A percentile compares a stretch with the other conserved stretches of the same genome.
phyloP scores from a whole-genome alignment of 2,329 filamentous ascomycete genomes.

The Cercospora zeina region DNA sequence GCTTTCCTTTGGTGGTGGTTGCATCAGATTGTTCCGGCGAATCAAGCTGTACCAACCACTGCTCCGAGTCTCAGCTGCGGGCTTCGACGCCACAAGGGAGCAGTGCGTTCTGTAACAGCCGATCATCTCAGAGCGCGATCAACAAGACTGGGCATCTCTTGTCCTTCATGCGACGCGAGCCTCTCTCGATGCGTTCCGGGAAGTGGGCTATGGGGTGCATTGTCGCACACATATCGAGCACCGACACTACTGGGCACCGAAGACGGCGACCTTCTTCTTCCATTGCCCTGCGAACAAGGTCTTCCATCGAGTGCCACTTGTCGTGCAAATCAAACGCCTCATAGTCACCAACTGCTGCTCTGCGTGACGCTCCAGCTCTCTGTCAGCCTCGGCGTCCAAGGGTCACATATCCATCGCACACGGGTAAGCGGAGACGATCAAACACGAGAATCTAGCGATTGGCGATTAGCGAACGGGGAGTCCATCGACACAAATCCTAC shows the following conservation, averaged over 20 bases:
- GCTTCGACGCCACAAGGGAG: constrained; percentile 15
- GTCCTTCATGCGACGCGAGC: constrained; percentile 6
- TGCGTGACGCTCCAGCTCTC: constrained; percentile 1
- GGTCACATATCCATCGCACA: background rate
- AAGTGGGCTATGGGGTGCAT: constrained; percentile 1
- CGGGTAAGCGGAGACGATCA: constrained; percentile 1
- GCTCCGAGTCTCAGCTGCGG: constrained; percentile 16
- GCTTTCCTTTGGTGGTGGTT: constrained; percentile 11
- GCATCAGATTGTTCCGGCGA: constrained; percentile 14
- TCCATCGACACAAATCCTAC: background rate
- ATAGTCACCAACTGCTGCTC: background rate
- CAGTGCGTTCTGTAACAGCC: background rate
- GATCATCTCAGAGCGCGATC: constrained; percentile 8
- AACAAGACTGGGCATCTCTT: background rate
- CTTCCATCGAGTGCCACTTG: constrained; percentile 1
- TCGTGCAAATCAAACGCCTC: constrained; percentile 8
- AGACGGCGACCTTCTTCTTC: constrained; percentile 2
- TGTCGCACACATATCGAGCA: constrained; percentile 1
- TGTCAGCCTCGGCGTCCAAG: constrained; percentile 1
- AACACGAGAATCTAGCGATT: background rate
- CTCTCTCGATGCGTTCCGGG: constrained; percentile 7
- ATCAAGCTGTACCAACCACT: constrained; percentile 16
- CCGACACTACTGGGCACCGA: background rate
- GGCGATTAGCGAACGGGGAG: constrained; percentile 2
- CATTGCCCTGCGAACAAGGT: background rate